These are phyloP conservation scores for Saprolegnia diclina DNA, from an alignment of 352 stramenopile genomes.

Conservation along the genomic window DNA sequence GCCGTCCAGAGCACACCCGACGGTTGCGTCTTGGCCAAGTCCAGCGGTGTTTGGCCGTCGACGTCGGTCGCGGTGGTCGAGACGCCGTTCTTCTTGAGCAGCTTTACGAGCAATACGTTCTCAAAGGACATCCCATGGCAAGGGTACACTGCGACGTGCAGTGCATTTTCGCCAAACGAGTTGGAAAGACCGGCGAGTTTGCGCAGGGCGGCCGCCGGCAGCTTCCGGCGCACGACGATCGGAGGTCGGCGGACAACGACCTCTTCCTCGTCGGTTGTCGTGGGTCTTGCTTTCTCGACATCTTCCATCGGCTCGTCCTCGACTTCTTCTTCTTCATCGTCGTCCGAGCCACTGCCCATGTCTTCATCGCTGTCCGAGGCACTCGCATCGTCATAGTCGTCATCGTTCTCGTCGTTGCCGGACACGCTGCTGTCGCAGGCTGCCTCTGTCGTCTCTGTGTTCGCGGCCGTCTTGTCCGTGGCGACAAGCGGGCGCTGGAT, in stretches of 20 bases:
- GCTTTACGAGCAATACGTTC: conserved; percentile 43
- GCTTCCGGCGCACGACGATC: neutral
- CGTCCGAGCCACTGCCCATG: neutral
- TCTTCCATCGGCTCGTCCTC: too few relatives aligned
- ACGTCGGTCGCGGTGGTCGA: conserved; percentile 37
- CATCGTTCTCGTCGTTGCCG: neutral
- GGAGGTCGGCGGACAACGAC: neutral
- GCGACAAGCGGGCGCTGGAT: conserved; percentile 33
- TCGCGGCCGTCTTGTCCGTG: conserved; percentile 31
- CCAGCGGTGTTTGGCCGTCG: conserved; percentile 38
- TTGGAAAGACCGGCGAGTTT: conserved; percentile 35
- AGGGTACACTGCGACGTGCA: conserved; percentile 61
- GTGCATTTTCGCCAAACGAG: conserved; percentile 36
- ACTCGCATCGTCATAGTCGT: neutral
- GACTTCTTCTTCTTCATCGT: neutral
- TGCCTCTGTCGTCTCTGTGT: too few relatives aligned
- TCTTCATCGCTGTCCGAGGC: neutral
- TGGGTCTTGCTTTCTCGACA: too few relatives aligned
- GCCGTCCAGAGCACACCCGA: conserved; percentile 55
- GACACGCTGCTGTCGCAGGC: neutral
- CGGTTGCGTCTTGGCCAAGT: conserved; percentile 49
- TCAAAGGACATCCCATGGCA: conserved; percentile 59
- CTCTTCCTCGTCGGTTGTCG: too few relatives aligned
- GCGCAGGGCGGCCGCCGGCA: neutral
- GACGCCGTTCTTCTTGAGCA: conserved; percentile 44